These are phyloP conservation scores for Bidens hawaiensis DNA, from an alignment of 140 eudicot genomes.

Conservation along the genomic window DNA sequence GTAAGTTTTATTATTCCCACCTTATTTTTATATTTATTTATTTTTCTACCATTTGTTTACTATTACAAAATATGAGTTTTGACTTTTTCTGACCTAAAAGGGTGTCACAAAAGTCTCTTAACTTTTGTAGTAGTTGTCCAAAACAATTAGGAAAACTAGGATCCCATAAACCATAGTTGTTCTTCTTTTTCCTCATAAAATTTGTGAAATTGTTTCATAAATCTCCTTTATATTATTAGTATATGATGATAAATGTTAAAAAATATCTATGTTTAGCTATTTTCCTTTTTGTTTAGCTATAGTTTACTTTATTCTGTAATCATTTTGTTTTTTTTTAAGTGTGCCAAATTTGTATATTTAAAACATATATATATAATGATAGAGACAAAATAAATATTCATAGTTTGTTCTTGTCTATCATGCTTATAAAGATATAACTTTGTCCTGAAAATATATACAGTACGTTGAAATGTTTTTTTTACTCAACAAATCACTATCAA, in stretches of 20 bases:
- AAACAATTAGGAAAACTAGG: neutral
- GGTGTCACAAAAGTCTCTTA: neutral
- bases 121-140: neutral
- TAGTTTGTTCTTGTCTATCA: neutral
- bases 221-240: no score
- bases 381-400: neutral
- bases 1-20: constrained; percentile 44
- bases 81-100: constrained; percentile 2
- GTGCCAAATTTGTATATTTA: neutral
- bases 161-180: no score
- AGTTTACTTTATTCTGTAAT: no score
- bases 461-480: neutral
- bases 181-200: no score
- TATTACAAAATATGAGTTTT: neutral
- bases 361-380: neutral
- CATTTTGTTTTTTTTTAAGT: no score
- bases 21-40: neutral
- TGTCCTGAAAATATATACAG: neutral
- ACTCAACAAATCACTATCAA: neutral
- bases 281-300: no score
- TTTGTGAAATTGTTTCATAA: no score
- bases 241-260: no score
- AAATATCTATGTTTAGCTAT: no score
- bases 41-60: neutral
- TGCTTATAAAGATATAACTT: neutral